phyloP scores from a whole-genome alignment of 495 filamentous ascomycete species.

The Poronia punctata region DNA sequence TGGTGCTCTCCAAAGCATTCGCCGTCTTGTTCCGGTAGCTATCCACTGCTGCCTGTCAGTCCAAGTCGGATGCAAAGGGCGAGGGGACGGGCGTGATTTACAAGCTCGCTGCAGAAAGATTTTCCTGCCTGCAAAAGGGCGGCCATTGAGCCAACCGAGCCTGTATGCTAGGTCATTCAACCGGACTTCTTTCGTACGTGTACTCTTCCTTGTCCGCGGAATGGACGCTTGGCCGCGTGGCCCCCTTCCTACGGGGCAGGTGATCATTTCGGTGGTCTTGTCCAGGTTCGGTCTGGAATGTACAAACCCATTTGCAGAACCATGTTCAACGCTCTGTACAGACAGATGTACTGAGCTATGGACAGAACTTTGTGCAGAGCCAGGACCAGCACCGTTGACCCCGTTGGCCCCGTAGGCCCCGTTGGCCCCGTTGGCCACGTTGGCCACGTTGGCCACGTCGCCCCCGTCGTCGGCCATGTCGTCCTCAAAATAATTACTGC shows the following conservation, averaged over 20 bases:
- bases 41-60: constrained; percentile 59
- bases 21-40: constrained; percentile 91
- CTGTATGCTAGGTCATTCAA: constrained; percentile 90
- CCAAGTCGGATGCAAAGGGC: background rate
- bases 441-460: constrained; percentile 61
- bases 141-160: constrained; percentile 91
- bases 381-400: too few species aligned
- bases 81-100: constrained; percentile 46
- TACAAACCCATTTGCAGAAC: too few species aligned
- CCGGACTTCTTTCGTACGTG: constrained; percentile 69
- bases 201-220: constrained; percentile 58
- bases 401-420: too few species aligned
- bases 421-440: constrained; percentile 58
- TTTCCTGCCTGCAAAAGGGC: constrained; percentile 74
- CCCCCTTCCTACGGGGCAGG: constrained; percentile 46
- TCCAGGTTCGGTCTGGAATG: too few species aligned
- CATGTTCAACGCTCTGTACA: too few species aligned
- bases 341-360: too few species aligned
- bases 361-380: too few species aligned
- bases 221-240: constrained; percentile 68
- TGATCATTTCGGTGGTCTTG: constrained; percentile 13
- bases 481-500: constrained; percentile 59
- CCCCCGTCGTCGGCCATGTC: constrained; percentile 40
- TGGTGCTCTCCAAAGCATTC: constrained; percentile 64
- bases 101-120: constrained; percentile 88